These are phyloP conservation scores for Thelephora terrestris DNA, from an alignment of 1,284 basidiomycete species.

Conservation along the genomic window DNA sequence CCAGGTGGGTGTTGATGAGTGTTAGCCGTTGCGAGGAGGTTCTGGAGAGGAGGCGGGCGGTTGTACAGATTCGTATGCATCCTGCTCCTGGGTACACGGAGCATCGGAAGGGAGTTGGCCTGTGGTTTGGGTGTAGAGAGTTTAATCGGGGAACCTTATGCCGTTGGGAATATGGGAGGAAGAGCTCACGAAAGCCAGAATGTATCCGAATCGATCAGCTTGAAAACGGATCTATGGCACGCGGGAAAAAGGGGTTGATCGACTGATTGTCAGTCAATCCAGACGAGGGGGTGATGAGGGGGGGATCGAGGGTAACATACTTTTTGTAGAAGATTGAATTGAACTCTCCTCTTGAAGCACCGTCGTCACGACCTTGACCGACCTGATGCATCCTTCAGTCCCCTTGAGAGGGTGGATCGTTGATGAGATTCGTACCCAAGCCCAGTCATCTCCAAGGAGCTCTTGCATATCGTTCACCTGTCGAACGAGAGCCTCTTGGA, in stretches of 20 bases:
- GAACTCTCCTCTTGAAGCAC: slow-evolving; percentile 46
- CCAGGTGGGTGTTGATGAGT: slow-evolving; percentile 43
- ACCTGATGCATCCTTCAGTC: slow-evolving; percentile 24
- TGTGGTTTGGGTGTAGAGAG: slow-evolving; percentile 8
- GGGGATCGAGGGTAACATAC: slow-evolving; percentile 17
- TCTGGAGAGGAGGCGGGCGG: slow-evolving; percentile 27
- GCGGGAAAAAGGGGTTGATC: background rate
- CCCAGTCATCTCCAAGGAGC: slow-evolving; percentile 44
- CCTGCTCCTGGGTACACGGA: slow-evolving; percentile 47
- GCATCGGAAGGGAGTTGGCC: slow-evolving; percentile 37
- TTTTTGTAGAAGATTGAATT: slow-evolving; percentile 55
- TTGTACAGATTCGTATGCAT: slow-evolving; percentile 41
- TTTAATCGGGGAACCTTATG: slow-evolving; percentile 1
- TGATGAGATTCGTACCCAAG: slow-evolving; percentile 28
- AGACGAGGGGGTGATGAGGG: background rate
- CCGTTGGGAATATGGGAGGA: background rate
- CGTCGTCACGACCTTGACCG: slow-evolving; percentile 57
- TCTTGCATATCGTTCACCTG: slow-evolving; percentile 51
- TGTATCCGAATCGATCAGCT: slow-evolving; percentile 33
- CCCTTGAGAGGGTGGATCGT: background rate
- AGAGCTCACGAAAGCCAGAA: slow-evolving; percentile 45
- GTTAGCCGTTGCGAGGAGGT: slow-evolving; percentile 23
- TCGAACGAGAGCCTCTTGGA: slow-evolving; percentile 50
- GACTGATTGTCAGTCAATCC: background rate
- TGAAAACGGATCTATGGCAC: slow-evolving; percentile 25